Evolutionary conservation across 495 filamentous ascomycete genomes (phyloP), one percentile per base, ranked within the genome.

Genomic region (Talaromyces ruber): DNA sequence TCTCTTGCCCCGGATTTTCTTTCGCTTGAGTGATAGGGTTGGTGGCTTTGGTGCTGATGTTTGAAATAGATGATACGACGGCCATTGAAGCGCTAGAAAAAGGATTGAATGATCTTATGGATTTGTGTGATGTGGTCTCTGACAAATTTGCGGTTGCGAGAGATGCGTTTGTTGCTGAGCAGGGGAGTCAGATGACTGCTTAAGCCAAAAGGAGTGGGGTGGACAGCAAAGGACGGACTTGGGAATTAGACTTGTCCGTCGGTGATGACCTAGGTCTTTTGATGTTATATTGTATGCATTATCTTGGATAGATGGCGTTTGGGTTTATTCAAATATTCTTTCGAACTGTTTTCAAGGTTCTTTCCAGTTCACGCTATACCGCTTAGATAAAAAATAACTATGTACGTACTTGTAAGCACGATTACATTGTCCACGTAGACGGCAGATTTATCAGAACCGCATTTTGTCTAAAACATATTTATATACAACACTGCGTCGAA

Each of bases 111-210:
- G 91, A 96, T 65, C 75, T 98, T 45, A 88, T 90, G 76, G 92
- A 93, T 50, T 80, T 98, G 25, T 98, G 94, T 67, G 92, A 97
- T 71, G 88, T 96, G 16, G 91, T 98, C 4, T 81, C 85, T 21
- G 90, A 95, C 26, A 91, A 93, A 68, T 98, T 97, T 74, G 84
- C 83, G 29, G 74, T 64, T 16, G 80, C 87, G 24, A 79, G 86
- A 54, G 82, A 90, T 53, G 78, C 82, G 2, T 93, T 88, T 70
- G 81, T 80, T 51, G 82, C 74, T 16, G 66, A 70, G 54, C 66
- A 71, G 64, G 69, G 58, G 6, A 67, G 76, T 65, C 63, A 65
- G 53, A 79, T 79, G 76, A 64, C 70, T 64, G 66, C 70, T 14
- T 80, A 64, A 68, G 54, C 21, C 9, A 58, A 58, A 58, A 21